phyloP scores from a whole-genome alignment of 306 rosid species.

The Fragaria nilgerrensis region DNA sequence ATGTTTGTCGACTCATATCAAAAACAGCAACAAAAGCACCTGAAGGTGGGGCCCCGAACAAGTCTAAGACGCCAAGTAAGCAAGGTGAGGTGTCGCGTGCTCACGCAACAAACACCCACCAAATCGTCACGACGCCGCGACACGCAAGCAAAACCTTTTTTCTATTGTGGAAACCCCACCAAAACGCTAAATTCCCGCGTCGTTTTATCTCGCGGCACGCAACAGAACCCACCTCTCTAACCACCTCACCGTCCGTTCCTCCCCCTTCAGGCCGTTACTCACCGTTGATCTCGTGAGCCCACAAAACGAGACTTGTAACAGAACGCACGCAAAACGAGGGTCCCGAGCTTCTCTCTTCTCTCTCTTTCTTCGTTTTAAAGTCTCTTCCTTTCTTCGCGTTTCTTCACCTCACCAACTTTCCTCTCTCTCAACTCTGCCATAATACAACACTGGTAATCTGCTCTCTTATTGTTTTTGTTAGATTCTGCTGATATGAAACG shows the following conservation, averaged over 20 bases:
- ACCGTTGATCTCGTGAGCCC: not conserved
- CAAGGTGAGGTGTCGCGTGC: constrained; percentile 18
- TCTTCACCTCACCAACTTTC: constrained; percentile 19
- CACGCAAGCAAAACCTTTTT: constrained; percentile 18
- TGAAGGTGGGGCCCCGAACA: not conserved
- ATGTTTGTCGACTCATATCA: not conserved
- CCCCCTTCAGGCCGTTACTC: not conserved
- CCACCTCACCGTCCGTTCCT: not conserved
- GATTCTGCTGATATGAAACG: no score
- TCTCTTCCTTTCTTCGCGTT: not conserved
- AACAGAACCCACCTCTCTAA: not conserved
- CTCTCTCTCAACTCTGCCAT: constrained; percentile 8
- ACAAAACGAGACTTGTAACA: not conserved
- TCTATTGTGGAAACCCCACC: constrained; percentile 24
- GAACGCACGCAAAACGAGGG: not conserved
- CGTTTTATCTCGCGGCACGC: not conserved
- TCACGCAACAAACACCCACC: not conserved
- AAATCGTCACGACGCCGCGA: not conserved
- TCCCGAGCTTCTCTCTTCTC: not conserved
- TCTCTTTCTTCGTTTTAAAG: not conserved
- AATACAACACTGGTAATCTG: not conserved
- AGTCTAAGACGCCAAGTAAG: not conserved
- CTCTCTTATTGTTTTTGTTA: no score
- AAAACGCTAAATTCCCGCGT: not conserved
- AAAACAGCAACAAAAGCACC: not conserved